Conservation (phyloP, 2,329 filamentous ascomycete species). For the Verticillium longisporum region DNA sequence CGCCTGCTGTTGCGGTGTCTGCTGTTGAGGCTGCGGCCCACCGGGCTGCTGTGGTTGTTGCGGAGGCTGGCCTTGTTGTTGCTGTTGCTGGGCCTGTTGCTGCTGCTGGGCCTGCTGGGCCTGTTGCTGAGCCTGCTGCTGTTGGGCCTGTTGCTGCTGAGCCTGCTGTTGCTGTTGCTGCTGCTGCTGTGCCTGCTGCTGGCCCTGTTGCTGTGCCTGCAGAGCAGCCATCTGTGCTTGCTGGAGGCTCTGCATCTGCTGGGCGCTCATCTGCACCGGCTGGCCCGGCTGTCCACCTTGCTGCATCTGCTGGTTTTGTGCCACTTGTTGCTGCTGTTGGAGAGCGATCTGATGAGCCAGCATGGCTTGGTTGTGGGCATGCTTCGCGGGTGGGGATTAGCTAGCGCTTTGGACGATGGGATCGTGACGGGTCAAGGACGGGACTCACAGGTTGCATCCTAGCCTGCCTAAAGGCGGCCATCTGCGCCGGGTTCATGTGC, state of each 20-base stretch:
- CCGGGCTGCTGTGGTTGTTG: conserved; percentile 23
- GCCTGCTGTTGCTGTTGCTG: conserved; percentile 26
- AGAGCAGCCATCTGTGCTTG: conserved; percentile 30
- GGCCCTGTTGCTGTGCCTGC: conserved; percentile 28
- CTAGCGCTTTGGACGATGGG: neutral
- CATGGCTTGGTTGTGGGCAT: conserved; percentile 24
- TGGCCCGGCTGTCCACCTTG: conserved; percentile 38
- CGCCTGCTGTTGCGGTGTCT: conserved; percentile 11
- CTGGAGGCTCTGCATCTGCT: conserved; percentile 37
- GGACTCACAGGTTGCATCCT: conserved; percentile 35
- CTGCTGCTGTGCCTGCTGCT: conserved; percentile 25
- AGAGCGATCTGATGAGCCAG: conserved; percentile 41
- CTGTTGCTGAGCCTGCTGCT: conserved; percentile 29
- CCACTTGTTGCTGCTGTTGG: conserved; percentile 29
- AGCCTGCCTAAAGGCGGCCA: conserved; percentile 40
- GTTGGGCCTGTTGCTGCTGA: conserved; percentile 25
- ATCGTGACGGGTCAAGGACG: neutral
- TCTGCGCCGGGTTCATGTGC: conserved; percentile 39
- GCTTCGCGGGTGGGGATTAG: conserved; percentile 15
- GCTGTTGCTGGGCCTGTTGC: conserved; percentile 1
- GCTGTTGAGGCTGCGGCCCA: conserved; percentile 8
- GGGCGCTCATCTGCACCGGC: conserved; percentile 39
- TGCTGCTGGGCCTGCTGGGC: conserved; percentile 26
- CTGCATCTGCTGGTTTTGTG: conserved; percentile 30
- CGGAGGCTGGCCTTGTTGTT: conserved; percentile 16